Conservation (phyloP, 73 alveolate genomes). For the Urostyla sp. region DNA sequence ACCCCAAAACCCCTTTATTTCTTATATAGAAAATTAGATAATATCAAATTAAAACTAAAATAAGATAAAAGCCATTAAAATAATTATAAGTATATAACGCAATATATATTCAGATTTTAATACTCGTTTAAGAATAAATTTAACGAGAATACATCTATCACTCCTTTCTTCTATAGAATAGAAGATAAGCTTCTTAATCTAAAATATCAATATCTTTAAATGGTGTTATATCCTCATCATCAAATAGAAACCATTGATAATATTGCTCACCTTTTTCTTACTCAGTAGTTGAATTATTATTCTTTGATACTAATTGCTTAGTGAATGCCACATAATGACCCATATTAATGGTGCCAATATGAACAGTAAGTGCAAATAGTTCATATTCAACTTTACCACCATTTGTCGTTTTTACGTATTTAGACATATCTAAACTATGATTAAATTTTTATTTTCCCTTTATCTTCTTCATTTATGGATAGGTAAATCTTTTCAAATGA, state of each 20-base stretch:
- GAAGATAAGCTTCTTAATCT: conserved; percentile 51
- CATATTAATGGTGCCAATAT: conserved; percentile 46
- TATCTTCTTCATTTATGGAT: conserved; percentile 41
- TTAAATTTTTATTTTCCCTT: conserved; percentile 39
- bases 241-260: conserved; percentile 27
- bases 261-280: too few species aligned
- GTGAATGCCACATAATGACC: conserved; percentile 55
- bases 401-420: too few species aligned
- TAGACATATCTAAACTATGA: conserved; percentile 32
- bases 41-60: too few species aligned
- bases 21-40: too few species aligned
- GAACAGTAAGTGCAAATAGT: conserved; percentile 41
- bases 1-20: too few species aligned
- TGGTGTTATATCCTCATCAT: conserved; percentile 18
- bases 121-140: too few species aligned
- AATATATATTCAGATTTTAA: too few species aligned
- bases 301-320: too few species aligned
- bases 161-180: conserved; percentile 48
- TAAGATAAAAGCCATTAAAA: too few species aligned
- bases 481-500: conserved; percentile 58
- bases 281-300: too few species aligned
- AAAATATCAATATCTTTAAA: conserved; percentile 20
- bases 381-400: conserved; percentile 8
- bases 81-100: too few species aligned
- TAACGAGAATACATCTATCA: too few species aligned